phyloP scores from a whole-genome alignment of 768 basidiomycete genomes.

The Tricholoma matsutake region DNA sequence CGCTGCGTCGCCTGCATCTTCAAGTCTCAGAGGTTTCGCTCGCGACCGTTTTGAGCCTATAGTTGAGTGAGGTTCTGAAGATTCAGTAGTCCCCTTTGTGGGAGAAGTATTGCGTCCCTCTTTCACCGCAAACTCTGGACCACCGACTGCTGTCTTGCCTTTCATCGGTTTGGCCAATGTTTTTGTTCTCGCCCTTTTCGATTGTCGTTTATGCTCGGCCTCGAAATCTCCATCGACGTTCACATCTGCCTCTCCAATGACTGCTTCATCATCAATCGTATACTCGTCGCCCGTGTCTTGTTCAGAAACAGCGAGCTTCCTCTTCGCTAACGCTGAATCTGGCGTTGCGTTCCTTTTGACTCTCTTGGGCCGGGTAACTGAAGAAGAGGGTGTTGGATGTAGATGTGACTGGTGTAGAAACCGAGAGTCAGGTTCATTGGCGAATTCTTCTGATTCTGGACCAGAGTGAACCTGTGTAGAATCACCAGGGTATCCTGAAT shows the following conservation, averaged over 20 bases:
- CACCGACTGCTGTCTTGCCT: not conserved
- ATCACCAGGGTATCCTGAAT: not conserved
- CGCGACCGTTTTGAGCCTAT: not conserved
- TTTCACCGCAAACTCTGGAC: not conserved
- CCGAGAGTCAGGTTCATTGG: constrained; percentile 3
- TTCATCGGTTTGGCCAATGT: not conserved
- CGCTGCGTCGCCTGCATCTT: not conserved
- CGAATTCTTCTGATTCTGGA: constrained; percentile 3
- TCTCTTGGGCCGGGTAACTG: constrained; percentile 3
- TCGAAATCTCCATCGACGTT: constrained; percentile 32
- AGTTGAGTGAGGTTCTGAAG: not conserved
- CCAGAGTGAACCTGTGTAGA: constrained; percentile 9
- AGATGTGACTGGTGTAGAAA: constrained; percentile 4
- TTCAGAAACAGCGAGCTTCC: constrained; percentile 19
- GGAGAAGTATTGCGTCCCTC: not conserved
- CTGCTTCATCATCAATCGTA: constrained; percentile 3
- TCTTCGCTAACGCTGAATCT: constrained; percentile 12
- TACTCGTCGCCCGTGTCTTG: constrained; percentile 25
- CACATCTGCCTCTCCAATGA: constrained; percentile 27
- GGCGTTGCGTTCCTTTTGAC: constrained; percentile 4
- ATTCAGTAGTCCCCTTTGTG: not conserved
- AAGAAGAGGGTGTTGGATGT: constrained; percentile 3
- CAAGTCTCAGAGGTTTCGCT: not conserved
- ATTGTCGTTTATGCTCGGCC: constrained; percentile 2
- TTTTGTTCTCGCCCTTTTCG: not conserved